Conservation (phyloP, 164 flowering plant genomes). For the Vitis rotundifolia region DNA sequence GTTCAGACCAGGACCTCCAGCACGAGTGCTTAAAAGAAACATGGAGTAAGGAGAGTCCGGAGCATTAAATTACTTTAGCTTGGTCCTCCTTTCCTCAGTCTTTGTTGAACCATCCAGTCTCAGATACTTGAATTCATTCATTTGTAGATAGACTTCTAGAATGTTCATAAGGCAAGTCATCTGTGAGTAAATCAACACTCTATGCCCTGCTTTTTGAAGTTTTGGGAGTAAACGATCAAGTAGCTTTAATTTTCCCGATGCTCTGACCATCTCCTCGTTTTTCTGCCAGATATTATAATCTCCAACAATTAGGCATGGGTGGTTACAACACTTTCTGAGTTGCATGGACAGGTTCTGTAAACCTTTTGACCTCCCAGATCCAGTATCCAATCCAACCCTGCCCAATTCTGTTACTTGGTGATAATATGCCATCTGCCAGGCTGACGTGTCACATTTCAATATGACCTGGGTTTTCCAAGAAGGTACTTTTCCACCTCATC, state of each 20-base stretch:
- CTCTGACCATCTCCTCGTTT: too few relatives aligned
- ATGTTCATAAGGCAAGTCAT: too few relatives aligned
- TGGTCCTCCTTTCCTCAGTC: conserved; percentile 84
- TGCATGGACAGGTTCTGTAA: conserved; percentile 94
- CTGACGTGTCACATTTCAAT: conserved; percentile 94
- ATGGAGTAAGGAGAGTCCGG: conserved; percentile 88
- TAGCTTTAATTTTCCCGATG: too few relatives aligned
- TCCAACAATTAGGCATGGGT: conserved; percentile 84
- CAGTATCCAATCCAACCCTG: conserved; percentile 82
- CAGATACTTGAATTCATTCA: conserved; percentile 68
- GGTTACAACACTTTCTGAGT: conserved; percentile 97
- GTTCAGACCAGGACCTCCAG: conserved; percentile 97
- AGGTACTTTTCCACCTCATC: conserved; percentile 97
- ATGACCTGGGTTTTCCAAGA: conserved; percentile 92
- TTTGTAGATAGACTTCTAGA: too few relatives aligned
- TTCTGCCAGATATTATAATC: conserved; percentile 72
- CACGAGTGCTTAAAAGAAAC: conserved; percentile 96
- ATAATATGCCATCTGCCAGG: conserved; percentile 96
- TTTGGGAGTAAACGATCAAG: too few relatives aligned
- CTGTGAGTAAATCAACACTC: too few relatives aligned
- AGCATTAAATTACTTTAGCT: conserved; percentile 83
- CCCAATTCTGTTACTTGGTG: conserved; percentile 88
- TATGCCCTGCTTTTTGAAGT: too few relatives aligned
- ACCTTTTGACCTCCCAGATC: conserved; percentile 82
- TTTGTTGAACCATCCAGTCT: conserved; percentile 94